phyloP scores from a whole-genome alignment of 2,329 filamentous ascomycete species.

The Aureobasidium sp. region DNA sequence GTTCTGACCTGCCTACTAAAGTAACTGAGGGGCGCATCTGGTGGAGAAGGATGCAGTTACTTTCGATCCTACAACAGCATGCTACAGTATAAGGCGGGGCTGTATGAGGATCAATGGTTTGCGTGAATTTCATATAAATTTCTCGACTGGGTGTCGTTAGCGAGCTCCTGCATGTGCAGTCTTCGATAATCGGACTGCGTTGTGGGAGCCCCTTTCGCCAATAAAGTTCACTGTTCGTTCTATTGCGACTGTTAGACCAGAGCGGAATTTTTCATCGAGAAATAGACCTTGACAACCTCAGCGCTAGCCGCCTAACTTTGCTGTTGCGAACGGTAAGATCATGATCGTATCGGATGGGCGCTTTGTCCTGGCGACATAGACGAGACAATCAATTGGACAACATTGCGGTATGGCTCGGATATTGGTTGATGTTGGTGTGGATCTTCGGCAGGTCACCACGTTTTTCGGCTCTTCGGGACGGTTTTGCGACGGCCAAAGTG shows the following conservation, averaged over 20 bases:
- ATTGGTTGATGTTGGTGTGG: not conserved
- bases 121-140: not conserved
- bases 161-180: not conserved
- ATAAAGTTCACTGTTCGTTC: not conserved
- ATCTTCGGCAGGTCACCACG: not conserved
- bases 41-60: constrained; percentile 1
- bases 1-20: not conserved
- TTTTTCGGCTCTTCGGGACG: not conserved
- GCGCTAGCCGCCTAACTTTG: not conserved
- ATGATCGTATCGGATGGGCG: not conserved
- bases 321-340: constrained; percentile 1
- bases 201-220: not conserved
- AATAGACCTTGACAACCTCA: not conserved
- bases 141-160: not conserved
- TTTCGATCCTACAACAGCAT: constrained; percentile 5
- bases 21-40: not conserved
- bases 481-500: not conserved
- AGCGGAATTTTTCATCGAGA: not conserved
- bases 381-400: constrained; percentile 2
- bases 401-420: not conserved
- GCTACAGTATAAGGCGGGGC: not conserved
- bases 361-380: constrained; percentile 1
- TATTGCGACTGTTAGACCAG: not conserved
- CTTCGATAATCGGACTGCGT: not conserved
- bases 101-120: not conserved